Evolutionary conservation across 306 rosid species (phyloP).

Genomic region (Herpetospermum pedunculosum): DNA sequence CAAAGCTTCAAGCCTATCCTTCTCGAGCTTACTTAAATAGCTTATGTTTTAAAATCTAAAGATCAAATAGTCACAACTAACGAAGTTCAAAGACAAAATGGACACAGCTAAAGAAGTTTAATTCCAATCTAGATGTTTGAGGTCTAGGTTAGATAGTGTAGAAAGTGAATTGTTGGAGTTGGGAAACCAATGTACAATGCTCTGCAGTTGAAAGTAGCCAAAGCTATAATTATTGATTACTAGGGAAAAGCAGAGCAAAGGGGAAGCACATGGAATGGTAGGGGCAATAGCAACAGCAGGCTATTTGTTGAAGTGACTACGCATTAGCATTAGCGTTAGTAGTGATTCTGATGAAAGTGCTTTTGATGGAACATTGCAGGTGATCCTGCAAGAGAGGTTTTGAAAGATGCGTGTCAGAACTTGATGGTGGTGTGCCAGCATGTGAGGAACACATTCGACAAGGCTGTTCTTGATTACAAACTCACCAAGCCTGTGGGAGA

Average conservation of each 20-base stretch:
- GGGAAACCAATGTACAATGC: background rate
- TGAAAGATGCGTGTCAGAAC: slow-evolving; percentile 70
- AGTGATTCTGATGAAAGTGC: background rate
- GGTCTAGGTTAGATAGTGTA: too few relatives aligned
- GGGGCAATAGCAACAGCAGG: background rate
- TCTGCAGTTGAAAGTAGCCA: background rate
- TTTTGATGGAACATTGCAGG: slow-evolving; percentile 28
- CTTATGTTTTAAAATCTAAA: too few relatives aligned
- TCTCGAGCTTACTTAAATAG: too few relatives aligned
- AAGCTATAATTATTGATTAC: background rate
- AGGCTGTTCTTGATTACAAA: slow-evolving; percentile 47
- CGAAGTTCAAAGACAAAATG: too few relatives aligned
- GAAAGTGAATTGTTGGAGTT: too few relatives aligned
- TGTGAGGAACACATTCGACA: slow-evolving; percentile 51
- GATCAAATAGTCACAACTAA: too few relatives aligned
- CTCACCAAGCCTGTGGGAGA: slow-evolving; percentile 16
- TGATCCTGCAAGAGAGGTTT: slow-evolving; percentile 47
- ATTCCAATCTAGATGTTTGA: too few relatives aligned
- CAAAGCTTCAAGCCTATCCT: too few relatives aligned
- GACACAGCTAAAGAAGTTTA: too few relatives aligned
- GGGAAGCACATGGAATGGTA: background rate
- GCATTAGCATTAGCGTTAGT: background rate
- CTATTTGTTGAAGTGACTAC: background rate
- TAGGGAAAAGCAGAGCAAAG: background rate
- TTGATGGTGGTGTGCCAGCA: slow-evolving; percentile 64